Base-by-base conservation (phyloP, 257 asterid genomes). In the Ilex aquifolium region DNA sequence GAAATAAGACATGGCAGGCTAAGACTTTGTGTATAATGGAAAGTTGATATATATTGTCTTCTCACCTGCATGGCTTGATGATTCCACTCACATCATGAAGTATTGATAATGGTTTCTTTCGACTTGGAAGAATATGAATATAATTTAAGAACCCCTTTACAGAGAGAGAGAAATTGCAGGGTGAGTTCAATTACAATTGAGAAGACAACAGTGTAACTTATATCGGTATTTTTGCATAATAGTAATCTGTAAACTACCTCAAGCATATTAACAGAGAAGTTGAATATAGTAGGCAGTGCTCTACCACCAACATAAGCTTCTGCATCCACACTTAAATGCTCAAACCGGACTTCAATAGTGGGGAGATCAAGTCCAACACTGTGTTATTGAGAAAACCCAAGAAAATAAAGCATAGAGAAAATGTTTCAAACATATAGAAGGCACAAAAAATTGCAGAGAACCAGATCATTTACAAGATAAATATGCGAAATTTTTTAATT, bases 331-430 rank as follows among this genome's bases (percentile, higher is more conserved):
- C 61, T 84, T 13, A 91, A 63, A 50, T 82, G 86, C 81, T 91
- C 95, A 30, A 82, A 88, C 40, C 96, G 78, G 48, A 91, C 96
- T 72, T 88, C 98, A 57, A 86, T 82, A 0, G 95, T 84, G 4
- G 98, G 95, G 70, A 91, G 65, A 65, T 81, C 83, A 67, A 88
- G 77, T 2, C 95, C 96, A 64, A 91, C 98, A 69, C 96, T 91
- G 80, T 0, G 57, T n/a, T 70, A 67, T 21, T 21, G 27, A 21
- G 27, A 21, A 21, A 21, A 53, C 17, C 46, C 7, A 14, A 65
- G 62, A 52, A 60, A 27, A n/a, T 30, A n/a, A 60, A 61, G 16
- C n/a, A 32, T 14, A 32, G 39, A 9, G 8, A 55, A 7, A 36
- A 62, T 3, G 44, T 3, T 5, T 13, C 4, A 27, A 29, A 14